These are phyloP conservation scores for Cutaneotrichosporon sp. DNA, from an alignment of 1,284 basidiomycete species.

Conservation along the genomic window DNA sequence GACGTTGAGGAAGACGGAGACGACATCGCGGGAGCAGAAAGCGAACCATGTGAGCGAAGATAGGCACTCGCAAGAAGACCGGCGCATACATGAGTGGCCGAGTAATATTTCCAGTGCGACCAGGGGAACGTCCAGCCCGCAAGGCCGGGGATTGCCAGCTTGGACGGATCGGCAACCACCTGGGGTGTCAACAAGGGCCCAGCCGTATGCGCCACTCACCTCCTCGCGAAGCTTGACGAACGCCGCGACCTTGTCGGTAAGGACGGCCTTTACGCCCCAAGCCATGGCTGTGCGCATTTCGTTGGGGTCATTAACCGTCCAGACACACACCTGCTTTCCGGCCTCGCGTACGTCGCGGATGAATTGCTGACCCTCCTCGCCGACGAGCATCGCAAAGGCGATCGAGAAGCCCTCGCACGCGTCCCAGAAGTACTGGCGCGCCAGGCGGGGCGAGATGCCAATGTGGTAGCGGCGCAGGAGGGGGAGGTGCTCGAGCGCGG, in stretches of 20 bases:
- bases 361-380: conserved; percentile 63
- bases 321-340: conserved; percentile 86
- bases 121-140: conserved; percentile 38
- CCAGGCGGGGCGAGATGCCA: conserved; percentile 63
- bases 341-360: conserved; percentile 68
- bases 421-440: conserved; percentile 86
- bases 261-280: conserved; percentile 85
- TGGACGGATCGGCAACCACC: conserved; percentile 30
- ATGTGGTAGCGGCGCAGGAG: conserved; percentile 77
- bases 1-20: conserved; percentile 1
- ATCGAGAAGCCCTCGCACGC: conserved; percentile 86
- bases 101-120: conserved; percentile 46
- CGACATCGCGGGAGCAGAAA: conserved; percentile 13
- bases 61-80: conserved; percentile 21
- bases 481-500: conserved; percentile 71
- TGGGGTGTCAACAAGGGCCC: conserved; percentile 14
- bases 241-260: conserved; percentile 64
- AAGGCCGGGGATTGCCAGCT: conserved; percentile 30
- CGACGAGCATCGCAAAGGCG: conserved; percentile 67
- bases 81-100: conserved; percentile 41
- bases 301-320: conserved; percentile 89
- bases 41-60: conserved; percentile 37
- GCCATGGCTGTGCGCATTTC: conserved; percentile 90
- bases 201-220: conserved; percentile 25
- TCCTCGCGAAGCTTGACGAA: conserved; percentile 38